Base-by-base conservation (phyloP, 495 filamentous ascomycete species). In the Platismatia glauca region DNA sequence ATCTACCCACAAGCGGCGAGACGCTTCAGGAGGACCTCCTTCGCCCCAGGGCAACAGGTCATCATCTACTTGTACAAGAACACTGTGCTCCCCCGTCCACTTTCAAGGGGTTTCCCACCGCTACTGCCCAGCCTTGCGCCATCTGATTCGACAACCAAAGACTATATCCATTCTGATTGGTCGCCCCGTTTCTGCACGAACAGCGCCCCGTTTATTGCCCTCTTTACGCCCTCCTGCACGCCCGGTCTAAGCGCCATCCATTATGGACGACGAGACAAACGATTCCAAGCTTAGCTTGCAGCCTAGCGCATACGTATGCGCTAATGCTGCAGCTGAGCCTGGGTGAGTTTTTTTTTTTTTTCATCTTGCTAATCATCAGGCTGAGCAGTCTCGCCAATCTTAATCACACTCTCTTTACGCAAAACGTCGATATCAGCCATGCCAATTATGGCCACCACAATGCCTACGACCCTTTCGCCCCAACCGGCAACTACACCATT, bases 341-440 rank as follows among this genome's bases (percentile, higher is more conserved):
- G 48, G 48, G 48, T 52, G 5, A 18, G 27, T 52, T 52, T 52
- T 52, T 52, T 52, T 52, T 52, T 52, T 18, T 48, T 48, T 48
- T 27, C 24, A n/a, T n/a, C n/a, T n/a, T n/a, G n/a, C n/a, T n/a
- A n/a, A n/a, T n/a, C n/a, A n/a, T n/a, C n/a, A n/a, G n/a, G n/a
- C n/a, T n/a, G n/a, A n/a, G n/a, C n/a, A n/a, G n/a, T n/a, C n/a
- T n/a, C n/a, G n/a, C n/a, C n/a, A n/a, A n/a, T n/a, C n/a, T n/a
- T n/a, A n/a, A n/a, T n/a, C n/a, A n/a, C n/a, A n/a, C n/a, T n/a
- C n/a, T n/a, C n/a, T n/a, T n/a, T n/a, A n/a, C n/a, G n/a, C n/a
- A n/a, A n/a, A n/a, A n/a, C n/a, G n/a, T n/a, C n/a, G 7, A 5
- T 15, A 3, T 39, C 38, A 39, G 38, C 38, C 7, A 12, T 15